A percentile compares a stretch with the other conserved stretches of the same genome.
Evolutionary conservation across 2,329 filamentous ascomycete genomes (phyloP).

Genomic region (Xylogone sp.): DNA sequence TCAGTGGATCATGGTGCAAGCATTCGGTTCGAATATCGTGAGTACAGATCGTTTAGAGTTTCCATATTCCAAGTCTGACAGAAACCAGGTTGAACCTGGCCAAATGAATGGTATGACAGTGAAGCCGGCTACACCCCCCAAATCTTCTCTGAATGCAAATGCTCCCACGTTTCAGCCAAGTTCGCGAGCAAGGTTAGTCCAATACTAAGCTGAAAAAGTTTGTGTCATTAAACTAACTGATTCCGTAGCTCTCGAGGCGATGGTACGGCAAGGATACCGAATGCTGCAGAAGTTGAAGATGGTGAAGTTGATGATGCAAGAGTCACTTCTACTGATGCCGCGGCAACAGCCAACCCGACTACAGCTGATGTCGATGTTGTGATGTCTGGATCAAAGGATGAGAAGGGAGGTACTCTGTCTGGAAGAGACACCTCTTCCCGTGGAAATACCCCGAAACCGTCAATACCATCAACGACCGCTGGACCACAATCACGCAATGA

Average conservation of each 20-base stretch:
- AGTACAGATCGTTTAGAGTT: constrained; percentile 22
- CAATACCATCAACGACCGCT: constrained; percentile 8
- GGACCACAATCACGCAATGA: not conserved
- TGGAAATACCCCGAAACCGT: constrained; percentile 21
- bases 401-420: constrained; percentile 22
- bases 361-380: not conserved
- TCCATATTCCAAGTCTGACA: constrained; percentile 23
- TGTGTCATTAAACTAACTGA: constrained; percentile 27
- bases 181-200: constrained; percentile 27
- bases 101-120: constrained; percentile 10
- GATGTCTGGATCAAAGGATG: not conserved
- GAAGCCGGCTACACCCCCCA: constrained; percentile 9
- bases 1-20: constrained; percentile 71
- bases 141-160: constrained; percentile 50
- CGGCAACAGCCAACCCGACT: not conserved
- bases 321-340: constrained; percentile 11
- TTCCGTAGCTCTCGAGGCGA: constrained; percentile 23
- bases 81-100: constrained; percentile 12
- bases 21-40: constrained; percentile 65
- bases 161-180: constrained; percentile 63
- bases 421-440: constrained; percentile 23
- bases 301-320: constrained; percentile 67
- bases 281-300: constrained; percentile 58
- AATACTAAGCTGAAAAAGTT: not conserved
- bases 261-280: constrained; percentile 23